These are phyloP conservation scores for Fagus sylvatica DNA, from an alignment of 306 rosid species.

Conservation along the genomic window DNA sequence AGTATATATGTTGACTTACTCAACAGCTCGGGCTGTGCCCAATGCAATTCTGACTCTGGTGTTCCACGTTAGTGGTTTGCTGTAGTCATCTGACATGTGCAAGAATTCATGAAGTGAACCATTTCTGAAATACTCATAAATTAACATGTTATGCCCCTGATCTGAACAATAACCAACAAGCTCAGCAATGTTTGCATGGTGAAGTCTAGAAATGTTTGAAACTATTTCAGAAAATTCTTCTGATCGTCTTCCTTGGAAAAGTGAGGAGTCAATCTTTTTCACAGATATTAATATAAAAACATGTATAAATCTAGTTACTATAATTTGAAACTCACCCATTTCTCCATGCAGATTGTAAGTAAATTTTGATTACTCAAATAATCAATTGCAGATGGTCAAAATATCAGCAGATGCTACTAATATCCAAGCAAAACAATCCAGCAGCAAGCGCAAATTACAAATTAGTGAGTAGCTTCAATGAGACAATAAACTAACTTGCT, in stretches of 20 bases:
- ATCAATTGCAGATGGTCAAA: neutral
- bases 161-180: constrained; percentile 82
- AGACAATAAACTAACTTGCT: too few relatives aligned
- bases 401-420: neutral
- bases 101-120: constrained; percentile 88
- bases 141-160: constrained; percentile 62
- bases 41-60: constrained; percentile 88
- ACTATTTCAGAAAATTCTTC: constrained; percentile 71
- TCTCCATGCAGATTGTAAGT: neutral
- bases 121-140: constrained; percentile 72
- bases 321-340: neutral
- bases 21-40: constrained; percentile 81
- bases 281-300: constrained; percentile 69
- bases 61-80: constrained; percentile 96
- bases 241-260: constrained; percentile 44
- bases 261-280: constrained; percentile 64
- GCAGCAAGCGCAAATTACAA: neutral
- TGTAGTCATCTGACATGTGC: constrained; percentile 85
- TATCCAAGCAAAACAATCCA: neutral
- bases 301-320: neutral
- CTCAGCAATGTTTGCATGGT: constrained; percentile 67
- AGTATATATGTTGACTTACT: constrained; percentile 49
- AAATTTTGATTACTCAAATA: neutral
- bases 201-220: constrained; percentile 52
- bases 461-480: too few relatives aligned